Evolutionary conservation across 352 stramenopile species (phyloP).

Genomic region (Pythium rishiriense): DNA sequence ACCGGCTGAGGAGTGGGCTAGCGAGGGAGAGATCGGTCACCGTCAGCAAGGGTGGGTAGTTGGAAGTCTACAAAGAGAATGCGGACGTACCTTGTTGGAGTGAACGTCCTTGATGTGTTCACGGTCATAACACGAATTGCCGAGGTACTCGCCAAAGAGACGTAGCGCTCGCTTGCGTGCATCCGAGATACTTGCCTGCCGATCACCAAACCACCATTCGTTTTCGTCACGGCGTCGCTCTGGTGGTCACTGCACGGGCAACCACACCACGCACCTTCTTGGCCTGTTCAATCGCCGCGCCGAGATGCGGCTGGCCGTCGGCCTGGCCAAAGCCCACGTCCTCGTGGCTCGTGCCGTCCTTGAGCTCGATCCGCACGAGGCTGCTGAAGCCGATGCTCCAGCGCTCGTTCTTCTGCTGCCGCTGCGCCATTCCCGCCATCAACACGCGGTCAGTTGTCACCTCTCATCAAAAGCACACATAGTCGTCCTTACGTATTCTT

Average conservation of each 20-base stretch:
- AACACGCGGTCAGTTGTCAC: background rate
- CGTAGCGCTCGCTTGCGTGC: conserved; percentile 75
- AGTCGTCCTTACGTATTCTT: conserved; percentile 87
- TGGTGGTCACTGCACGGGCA: background rate
- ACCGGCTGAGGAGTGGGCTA: conserved; percentile 17
- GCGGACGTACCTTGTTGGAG: conserved; percentile 43
- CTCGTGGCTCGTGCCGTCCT: conserved; percentile 82
- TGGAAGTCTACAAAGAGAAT: background rate
- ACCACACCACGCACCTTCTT: conserved; percentile 51
- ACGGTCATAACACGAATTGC: conserved; percentile 88
- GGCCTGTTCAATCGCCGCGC: conserved; percentile 74
- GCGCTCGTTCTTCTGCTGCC: conserved; percentile 64
- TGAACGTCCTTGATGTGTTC: conserved; percentile 82
- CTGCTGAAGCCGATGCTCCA: conserved; percentile 82
- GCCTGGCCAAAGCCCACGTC: conserved; percentile 81
- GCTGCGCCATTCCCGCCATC: conserved; percentile 42
- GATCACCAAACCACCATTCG: background rate
- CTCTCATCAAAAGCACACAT: background rate
- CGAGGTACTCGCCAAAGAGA: conserved; percentile 84
- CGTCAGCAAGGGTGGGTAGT: background rate
- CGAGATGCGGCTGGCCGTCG: conserved; percentile 74
- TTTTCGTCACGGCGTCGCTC: background rate
- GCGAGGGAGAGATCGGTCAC: background rate
- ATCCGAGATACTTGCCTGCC: conserved; percentile 80
- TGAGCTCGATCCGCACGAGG: conserved; percentile 82